Evolutionary conservation across 2,329 filamentous ascomycete genomes (phyloP).

Genomic region (Xylariaceae sp.): DNA sequence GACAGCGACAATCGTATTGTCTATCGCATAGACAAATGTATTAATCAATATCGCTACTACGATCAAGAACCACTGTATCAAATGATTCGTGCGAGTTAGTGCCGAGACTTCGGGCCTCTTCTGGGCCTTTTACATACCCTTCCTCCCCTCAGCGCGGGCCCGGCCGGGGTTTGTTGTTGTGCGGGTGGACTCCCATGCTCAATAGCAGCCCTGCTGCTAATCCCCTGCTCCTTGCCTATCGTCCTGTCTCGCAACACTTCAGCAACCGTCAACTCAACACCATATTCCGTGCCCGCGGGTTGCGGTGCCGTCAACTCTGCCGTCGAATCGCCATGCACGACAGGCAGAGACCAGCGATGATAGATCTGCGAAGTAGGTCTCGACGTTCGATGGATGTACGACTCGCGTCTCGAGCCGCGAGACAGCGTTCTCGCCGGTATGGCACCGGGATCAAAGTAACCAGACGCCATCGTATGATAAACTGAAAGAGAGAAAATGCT

Average conservation of each 20-base stretch:
- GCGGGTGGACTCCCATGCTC: background rate
- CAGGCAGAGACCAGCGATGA: background rate
- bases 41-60: background rate
- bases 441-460: background rate
- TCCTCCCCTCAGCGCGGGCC: background rate
- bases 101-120: background rate
- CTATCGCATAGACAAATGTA: slow-evolving; percentile 35
- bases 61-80: background rate
- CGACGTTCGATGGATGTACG: background rate
- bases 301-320: background rate
- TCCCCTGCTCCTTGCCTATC: background rate
- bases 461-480: background rate
- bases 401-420: background rate
- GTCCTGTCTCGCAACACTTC: background rate
- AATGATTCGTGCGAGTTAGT: background rate
- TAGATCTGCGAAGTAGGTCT: background rate
- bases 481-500: background rate
- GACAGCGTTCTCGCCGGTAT: background rate
- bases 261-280: background rate
- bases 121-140: background rate
- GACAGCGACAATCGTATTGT: slow-evolving; percentile 43
- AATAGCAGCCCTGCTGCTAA: background rate
- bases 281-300: background rate
- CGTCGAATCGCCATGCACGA: background rate
- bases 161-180: background rate